phyloP scores from a whole-genome alignment of 2,329 filamentous ascomycete genomes.

The Corniculantispora saksenae region DNA sequence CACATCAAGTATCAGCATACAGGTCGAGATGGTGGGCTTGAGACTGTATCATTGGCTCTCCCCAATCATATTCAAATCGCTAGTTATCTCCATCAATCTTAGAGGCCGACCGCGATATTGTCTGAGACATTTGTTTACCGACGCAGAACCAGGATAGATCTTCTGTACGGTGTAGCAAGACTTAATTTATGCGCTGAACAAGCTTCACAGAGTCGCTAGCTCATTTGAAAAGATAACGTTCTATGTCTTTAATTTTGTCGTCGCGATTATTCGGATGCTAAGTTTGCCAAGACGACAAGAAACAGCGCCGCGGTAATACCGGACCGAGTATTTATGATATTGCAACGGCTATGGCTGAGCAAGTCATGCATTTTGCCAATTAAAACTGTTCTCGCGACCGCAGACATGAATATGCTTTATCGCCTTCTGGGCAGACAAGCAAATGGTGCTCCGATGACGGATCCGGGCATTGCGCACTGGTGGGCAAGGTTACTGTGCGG shows the following conservation, averaged over 20 bases:
- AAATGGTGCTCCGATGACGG: conserved; percentile 19
- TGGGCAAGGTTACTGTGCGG: not conserved
- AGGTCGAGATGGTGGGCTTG: not conserved
- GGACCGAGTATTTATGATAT: not conserved
- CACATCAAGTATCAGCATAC: not conserved
- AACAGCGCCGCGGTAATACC: not conserved
- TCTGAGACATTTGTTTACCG: not conserved
- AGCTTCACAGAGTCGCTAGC: not conserved
- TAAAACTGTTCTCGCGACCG: not conserved
- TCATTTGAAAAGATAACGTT: not conserved
- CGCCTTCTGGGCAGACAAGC: not conserved
- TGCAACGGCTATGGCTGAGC: not conserved
- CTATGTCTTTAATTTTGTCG: not conserved
- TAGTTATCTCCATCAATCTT: not conserved
- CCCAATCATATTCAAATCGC: too few relatives aligned
- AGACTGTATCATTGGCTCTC: not conserved
- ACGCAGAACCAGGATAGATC: not conserved
- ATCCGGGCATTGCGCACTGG: not conserved
- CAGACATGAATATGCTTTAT: not conserved
- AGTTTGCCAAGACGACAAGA: not conserved
- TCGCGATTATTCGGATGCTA: not conserved
- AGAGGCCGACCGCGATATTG: not conserved
- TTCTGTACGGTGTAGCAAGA: not conserved
- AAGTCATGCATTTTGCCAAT: not conserved
- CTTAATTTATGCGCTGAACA: not conserved